A percentile compares a stretch with the other conserved stretches of the same genome.
Conservation (phyloP, 495 filamentous ascomycete genomes). For the Annulohypoxylon bovei region DNA sequence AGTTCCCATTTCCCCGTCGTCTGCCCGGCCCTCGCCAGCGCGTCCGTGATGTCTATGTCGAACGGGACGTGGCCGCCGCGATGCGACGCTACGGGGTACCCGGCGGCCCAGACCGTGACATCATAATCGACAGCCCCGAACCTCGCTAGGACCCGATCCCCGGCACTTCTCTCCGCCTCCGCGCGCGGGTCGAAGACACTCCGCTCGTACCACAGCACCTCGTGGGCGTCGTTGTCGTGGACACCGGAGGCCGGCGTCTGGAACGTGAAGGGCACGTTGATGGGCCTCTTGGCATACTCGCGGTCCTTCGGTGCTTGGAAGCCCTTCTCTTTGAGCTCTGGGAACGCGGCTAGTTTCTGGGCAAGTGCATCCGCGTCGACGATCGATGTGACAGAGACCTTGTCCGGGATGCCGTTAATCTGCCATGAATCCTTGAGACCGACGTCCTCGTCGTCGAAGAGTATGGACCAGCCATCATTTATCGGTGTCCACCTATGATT, state of each 20-base stretch:
- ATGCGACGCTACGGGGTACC: constrained; percentile 61
- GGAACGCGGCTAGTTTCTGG: constrained; percentile 45
- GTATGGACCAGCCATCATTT: constrained; percentile 65
- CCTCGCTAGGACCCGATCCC: constrained; percentile 59
- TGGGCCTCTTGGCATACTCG: constrained; percentile 51
- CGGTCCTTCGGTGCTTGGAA: constrained; percentile 41
- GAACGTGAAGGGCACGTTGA: constrained; percentile 68
- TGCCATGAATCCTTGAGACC: constrained; percentile 57
- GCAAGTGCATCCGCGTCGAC: constrained; percentile 26
- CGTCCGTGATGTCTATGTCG: constrained; percentile 62
- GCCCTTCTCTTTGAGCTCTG: constrained; percentile 45
- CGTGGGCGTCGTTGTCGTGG: constrained; percentile 63
- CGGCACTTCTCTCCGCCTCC: constrained; percentile 45
- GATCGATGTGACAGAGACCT: constrained; percentile 28
- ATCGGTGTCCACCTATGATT: constrained; percentile 62
- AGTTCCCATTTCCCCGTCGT: constrained; percentile 32
- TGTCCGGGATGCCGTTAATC: constrained; percentile 43
- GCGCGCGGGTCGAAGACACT: constrained; percentile 57
- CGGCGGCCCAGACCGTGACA: constrained; percentile 66
- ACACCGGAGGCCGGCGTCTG: constrained; percentile 67
- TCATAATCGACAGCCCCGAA: constrained; percentile 73
- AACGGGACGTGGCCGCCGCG: constrained; percentile 69
- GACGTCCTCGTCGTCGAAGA: constrained; percentile 66
- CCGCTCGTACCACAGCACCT: constrained; percentile 69
- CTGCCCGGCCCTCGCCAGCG: constrained; percentile 52